Conservation (phyloP, 176 grass and related monocot species). For the Melocanna baccifera region DNA sequence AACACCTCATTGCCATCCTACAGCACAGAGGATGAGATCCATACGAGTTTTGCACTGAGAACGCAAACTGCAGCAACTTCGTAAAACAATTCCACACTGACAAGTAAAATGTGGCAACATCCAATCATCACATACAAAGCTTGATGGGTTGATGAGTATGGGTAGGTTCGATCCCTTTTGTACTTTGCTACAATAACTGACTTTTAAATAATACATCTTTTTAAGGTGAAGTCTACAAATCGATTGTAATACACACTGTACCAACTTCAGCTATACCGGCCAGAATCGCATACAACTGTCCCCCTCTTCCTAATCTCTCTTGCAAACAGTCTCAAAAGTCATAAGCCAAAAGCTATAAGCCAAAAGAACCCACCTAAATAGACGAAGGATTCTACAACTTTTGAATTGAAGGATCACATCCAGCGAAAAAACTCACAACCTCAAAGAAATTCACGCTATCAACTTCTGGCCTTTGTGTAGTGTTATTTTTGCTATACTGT, state of each 20-base stretch:
- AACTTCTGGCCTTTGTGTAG: neutral
- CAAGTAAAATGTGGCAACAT: neutral
- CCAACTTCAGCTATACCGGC: too few species aligned
- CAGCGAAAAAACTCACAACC: neutral
- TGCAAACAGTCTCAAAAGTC: too few species aligned
- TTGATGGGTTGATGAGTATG: neutral
- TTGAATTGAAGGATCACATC: neutral
- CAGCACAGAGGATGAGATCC: neutral
- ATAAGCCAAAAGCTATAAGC: too few species aligned
- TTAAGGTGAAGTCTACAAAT: too few species aligned
- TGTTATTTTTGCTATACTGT: neutral
- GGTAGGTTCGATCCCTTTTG: too few species aligned
- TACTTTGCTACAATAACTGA: too few species aligned
- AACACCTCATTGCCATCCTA: slow-evolving; percentile 85
- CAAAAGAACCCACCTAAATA: too few species aligned
- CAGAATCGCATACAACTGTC: too few species aligned
- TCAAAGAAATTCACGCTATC: neutral
- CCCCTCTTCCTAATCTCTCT: too few species aligned
- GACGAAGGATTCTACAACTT: neutral
- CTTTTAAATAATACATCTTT: too few species aligned
- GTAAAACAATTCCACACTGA: neutral
- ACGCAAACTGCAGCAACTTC: neutral
- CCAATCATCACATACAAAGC: neutral
- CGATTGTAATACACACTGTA: too few species aligned
- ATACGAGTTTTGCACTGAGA: neutral